These are phyloP conservation scores for Phytopythium vexans DNA, from an alignment of 352 stramenopile genomes.

Conservation along the genomic window DNA sequence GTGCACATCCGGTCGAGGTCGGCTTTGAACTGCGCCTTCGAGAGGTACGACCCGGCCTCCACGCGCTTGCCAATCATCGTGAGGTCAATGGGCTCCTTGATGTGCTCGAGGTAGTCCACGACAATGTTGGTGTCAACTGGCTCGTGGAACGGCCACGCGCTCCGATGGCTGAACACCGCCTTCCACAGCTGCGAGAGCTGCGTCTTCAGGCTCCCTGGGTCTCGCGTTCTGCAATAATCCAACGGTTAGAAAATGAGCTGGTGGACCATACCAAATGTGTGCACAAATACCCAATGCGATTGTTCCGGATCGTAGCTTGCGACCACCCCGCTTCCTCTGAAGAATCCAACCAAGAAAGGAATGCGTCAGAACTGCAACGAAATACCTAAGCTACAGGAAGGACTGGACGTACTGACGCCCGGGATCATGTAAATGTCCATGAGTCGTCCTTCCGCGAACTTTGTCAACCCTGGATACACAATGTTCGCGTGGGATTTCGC, in stretches of 20 bases:
- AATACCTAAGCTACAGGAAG: neutral
- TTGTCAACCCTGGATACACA: slow-evolving; percentile 67
- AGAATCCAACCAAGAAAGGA: slow-evolving; percentile 1
- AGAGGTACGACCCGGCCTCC: slow-evolving; percentile 86
- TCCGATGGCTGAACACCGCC: slow-evolving; percentile 92
- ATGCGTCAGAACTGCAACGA: neutral
- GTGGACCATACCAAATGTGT: neutral
- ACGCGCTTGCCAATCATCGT: slow-evolving; percentile 82
- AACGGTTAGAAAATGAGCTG: neutral
- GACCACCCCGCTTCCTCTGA: slow-evolving; percentile 86
- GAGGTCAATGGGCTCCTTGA: slow-evolving; percentile 94
- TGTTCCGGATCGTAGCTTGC: slow-evolving; percentile 82
- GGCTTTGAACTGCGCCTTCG: slow-evolving; percentile 88
- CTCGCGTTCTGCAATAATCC: slow-evolving; percentile 43
- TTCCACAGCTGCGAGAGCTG: slow-evolving; percentile 87
- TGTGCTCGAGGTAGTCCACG: slow-evolving; percentile 96
- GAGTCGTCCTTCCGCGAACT: slow-evolving; percentile 73
- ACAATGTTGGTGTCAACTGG: slow-evolving; percentile 95
- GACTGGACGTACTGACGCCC: slow-evolving; percentile 70
- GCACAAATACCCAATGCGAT: slow-evolving; percentile 61
- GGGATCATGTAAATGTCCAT: slow-evolving; percentile 88
- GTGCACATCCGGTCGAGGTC: slow-evolving; percentile 97
- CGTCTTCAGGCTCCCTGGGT: slow-evolving; percentile 79
- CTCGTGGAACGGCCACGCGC: slow-evolving; percentile 97
- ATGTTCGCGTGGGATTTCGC: slow-evolving; percentile 66